Base-by-base conservation (phyloP, 371 early-diverging fungal species). In the Lichtheimia ornata region DNA sequence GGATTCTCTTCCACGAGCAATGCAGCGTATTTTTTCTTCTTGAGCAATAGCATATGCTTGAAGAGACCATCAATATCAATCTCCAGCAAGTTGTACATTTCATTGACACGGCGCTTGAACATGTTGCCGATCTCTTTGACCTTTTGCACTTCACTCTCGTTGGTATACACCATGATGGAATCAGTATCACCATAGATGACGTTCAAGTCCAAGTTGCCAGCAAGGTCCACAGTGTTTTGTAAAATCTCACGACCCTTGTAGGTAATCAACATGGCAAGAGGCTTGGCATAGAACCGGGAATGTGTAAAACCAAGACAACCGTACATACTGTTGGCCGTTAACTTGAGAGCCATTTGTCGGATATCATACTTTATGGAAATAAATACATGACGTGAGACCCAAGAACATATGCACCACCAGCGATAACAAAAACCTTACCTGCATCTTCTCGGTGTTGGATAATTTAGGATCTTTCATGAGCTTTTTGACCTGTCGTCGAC, bases 101-200 rank as follows among this genome's bases (percentile, higher is more conserved):
- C 88, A 72, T 99, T 99, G 56, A 99, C 97, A 25, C 82, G 79
- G 56, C 88, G 82, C 65, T 92, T 92, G 57, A 99, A 79, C 24
- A 85, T 75, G 6, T 85, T 74, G 13, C 96, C 97, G 44, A 97
- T 84, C 43, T 94, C 87, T 49, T 88, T 84, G 50, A 94, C 97
- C 50, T 92, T 82, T 1, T 72, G 71, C 0, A 94, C 66, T n/a
- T 92, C 86, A 12, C 68, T 77, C n/a, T 90, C 87, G 62, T 91
- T 89, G 5, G 98, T 98, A 71, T 99, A 83, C 53, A 99, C 96
- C 99, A 99, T 99, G 63, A 99, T 97, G 3, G 99, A 99, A 79
- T 99, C 99, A 0, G 99, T 99, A 76, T 99, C 99, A 66, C 99
- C 99, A 77, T 99, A 99, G 74, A 99, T 96, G 14, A 99, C 91